Base-by-base conservation (phyloP, 768 basidiomycete genomes). In the Tephrocybe rancida region DNA sequence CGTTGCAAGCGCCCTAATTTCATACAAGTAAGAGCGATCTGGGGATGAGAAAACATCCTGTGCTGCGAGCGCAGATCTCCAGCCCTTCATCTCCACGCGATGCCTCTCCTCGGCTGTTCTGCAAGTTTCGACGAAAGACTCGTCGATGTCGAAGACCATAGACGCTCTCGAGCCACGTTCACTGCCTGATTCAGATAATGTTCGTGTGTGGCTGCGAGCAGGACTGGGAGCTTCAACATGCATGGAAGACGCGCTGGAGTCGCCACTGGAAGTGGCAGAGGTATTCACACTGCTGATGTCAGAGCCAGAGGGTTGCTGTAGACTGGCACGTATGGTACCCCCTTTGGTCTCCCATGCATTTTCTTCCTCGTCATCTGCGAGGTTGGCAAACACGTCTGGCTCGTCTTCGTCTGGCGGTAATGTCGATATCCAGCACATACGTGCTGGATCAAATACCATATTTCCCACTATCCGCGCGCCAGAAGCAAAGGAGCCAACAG, bases 381-480 rank as follows among this genome's bases (percentile, higher is more conserved):
- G 81, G 60, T 92, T 89, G 42, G 91, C 92, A 67, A 97, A 96
- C n/a, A 95, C 90, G 66, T 98, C 95, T 6, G 92, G 91, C 66
- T 98, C 95, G 35, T 95, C 92, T 64, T 96, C 92, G 52, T 94
- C 94, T 19, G 89, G 87, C 5, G 87, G 80, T 35, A 92, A 69
- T 54, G 86, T 86, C 51, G 92, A 91, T 71, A 98, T 82, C 94
- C 94, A 98, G 65, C 93, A 92, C 95, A 98, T 98, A 22, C 86
- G 85, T 38, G 83, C 65, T 1, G 97, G 95, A 72, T 99, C 95
- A 64, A 99, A 98, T 32, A 93, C 85, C 96, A 99, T 99, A 76
- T 95, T 93, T 41, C 97, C 97, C 18, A 98, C 96, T 68, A 94
- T 86, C 53, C 92, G 85, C 32, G 92, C 88, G 45, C 90, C 90